A percentile compares a stretch with the other conserved stretches of the same genome.
These are phyloP conservation scores for Mortierella sp. DNA, from an alignment of 371 early-diverging fungal genomes.

Conservation along the genomic window DNA sequence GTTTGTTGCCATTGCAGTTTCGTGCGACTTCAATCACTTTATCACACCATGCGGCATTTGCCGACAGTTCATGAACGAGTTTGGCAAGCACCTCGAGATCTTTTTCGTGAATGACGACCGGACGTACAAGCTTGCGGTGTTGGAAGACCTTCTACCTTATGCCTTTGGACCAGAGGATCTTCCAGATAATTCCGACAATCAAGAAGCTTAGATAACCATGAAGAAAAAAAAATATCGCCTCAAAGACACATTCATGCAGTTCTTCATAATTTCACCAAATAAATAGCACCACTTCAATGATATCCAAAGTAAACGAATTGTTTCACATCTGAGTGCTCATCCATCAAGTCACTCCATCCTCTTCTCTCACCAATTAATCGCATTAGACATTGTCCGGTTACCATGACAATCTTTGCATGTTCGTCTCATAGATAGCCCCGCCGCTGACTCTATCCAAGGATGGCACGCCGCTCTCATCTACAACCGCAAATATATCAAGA, in stretches of 20 bases:
- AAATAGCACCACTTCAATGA: too few species aligned
- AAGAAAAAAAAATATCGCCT: too few species aligned
- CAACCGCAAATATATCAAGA: neutral
- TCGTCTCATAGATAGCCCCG: neutral
- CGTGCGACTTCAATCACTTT: slow-evolving; percentile 66
- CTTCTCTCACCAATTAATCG: too few species aligned
- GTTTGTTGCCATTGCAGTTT: slow-evolving; percentile 75
- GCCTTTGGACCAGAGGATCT: slow-evolving; percentile 68
- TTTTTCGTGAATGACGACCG: slow-evolving; percentile 66
- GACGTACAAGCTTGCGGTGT: slow-evolving; percentile 56
- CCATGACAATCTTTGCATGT: neutral
- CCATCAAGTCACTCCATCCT: too few species aligned
- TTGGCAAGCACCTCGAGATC: slow-evolving; percentile 71
- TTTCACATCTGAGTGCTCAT: too few species aligned
- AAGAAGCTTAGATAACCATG: neutral
- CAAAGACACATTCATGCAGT: too few species aligned
- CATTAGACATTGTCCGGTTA: too few species aligned
- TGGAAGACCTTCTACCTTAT: slow-evolving; percentile 73
- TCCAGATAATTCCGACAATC: slow-evolving; percentile 11
- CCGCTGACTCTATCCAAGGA: neutral
- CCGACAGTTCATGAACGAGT: slow-evolving; percentile 87
- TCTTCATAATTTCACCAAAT: too few species aligned
- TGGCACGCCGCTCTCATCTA: neutral
- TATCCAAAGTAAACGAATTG: too few species aligned
- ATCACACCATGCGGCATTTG: slow-evolving; percentile 86